Evolutionary conservation across 345 rosid genomes (phyloP).

Genomic region (Gossypium arboreum): DNA sequence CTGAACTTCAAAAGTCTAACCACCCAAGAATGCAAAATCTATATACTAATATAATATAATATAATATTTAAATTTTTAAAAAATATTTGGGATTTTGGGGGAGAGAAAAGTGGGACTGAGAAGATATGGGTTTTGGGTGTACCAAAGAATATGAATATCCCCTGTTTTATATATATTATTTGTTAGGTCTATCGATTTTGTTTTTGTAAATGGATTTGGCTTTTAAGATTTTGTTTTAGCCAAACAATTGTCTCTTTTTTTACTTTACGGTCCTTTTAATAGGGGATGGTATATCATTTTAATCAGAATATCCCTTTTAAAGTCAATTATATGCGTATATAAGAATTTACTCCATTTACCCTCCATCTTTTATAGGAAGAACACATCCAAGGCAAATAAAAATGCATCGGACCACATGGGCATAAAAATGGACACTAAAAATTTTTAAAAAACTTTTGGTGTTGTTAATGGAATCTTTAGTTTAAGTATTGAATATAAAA

Average conservation of each 20-base stretch:
- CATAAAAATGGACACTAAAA: neutral
- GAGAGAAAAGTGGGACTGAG: constrained; percentile 17
- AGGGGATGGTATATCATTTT: constrained; percentile 6
- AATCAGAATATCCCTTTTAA: constrained; percentile 25
- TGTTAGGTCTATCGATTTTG: neutral
- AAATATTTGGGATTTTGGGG: neutral
- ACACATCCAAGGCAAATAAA: too few species aligned
- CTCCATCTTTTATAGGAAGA: neutral
- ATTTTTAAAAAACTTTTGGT: constrained; percentile 11
- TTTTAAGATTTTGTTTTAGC: constrained; percentile 33
- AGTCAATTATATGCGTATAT: neutral
- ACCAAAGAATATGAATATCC: constrained; percentile 28
- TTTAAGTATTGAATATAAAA: neutral
- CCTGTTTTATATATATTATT: neutral
- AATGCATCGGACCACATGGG: constrained; percentile 3
- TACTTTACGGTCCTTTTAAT: neutral
- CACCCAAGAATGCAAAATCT: neutral
- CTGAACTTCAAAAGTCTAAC: constrained; percentile 16
- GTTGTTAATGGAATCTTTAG: constrained; percentile 16
- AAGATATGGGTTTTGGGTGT: constrained; percentile 28
- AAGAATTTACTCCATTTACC: neutral
- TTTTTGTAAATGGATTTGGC: constrained; percentile 35
- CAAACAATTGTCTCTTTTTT: constrained; percentile 13
- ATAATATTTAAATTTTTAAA: neutral
- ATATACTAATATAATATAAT: neutral